phyloP scores from a whole-genome alignment of 257 asterid genomes.

The Knoxia roxburghii region DNA sequence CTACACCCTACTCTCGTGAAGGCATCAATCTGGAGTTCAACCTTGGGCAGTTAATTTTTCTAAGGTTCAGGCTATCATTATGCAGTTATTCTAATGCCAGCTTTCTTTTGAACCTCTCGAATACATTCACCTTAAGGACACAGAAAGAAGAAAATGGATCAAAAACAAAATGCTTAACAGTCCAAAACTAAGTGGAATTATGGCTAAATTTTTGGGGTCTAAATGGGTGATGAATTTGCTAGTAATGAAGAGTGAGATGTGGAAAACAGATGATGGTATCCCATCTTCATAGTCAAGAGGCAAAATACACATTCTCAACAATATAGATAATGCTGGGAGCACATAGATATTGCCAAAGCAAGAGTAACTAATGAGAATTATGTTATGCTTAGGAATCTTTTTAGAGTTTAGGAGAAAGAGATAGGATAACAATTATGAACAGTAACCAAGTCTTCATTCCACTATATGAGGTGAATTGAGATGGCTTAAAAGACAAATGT shows the following conservation, averaged over 20 bases:
- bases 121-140: neutral
- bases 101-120: neutral
- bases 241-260: neutral
- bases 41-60: neutral
- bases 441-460: no score
- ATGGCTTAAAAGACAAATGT: no score
- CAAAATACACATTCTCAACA: neutral
- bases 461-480: no score
- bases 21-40: conserved; percentile 1
- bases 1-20: neutral
- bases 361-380: neutral
- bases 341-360: neutral
- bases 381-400: neutral
- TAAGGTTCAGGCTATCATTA: neutral
- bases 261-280: neutral
- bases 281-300: neutral
- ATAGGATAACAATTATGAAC: no score
- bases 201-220: no score
- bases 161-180: neutral
- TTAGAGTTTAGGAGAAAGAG: neutral
- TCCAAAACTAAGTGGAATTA: neutral
- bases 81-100: neutral
- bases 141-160: neutral
- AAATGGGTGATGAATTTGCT: neutral
- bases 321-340: neutral